Evolutionary conservation across 305 asterid species (phyloP).

Genomic region (Lippia alba): DNA sequence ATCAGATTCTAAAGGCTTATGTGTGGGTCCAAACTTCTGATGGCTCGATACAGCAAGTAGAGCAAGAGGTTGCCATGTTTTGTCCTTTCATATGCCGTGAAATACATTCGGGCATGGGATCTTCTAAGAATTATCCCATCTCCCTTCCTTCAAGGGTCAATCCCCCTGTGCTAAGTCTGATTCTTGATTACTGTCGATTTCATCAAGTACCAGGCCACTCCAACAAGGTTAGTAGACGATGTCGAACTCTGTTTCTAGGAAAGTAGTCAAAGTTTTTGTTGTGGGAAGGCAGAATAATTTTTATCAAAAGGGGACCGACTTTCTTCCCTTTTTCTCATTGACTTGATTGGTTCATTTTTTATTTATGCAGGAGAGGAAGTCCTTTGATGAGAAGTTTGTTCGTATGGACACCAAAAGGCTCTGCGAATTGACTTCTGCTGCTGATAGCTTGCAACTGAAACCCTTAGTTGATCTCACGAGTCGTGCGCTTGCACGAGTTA

Average conservation of each 20-base stretch:
- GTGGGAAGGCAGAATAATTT: too few relatives aligned
- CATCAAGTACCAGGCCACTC: conserved; percentile 85
- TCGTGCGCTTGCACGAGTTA: conserved; percentile 88
- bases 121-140: conserved; percentile 72
- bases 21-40: conserved; percentile 79
- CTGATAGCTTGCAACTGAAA: conserved; percentile 78
- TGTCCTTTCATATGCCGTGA: conserved; percentile 79
- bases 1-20: conserved; percentile 50
- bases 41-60: conserved; percentile 77
- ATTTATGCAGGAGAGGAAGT: conserved; percentile 71
- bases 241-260: conserved; percentile 4
- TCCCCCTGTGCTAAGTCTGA: conserved; percentile 70
- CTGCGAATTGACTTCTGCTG: conserved; percentile 87
- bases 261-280: too few relatives aligned
- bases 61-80: conserved; percentile 79
- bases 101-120: conserved; percentile 69
- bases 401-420: conserved; percentile 68
- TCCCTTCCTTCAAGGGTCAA: conserved; percentile 79
- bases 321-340: conserved; percentile 5
- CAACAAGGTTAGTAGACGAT: conserved; percentile 61
- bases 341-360: conserved; percentile 17
- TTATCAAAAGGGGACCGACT: too few relatives aligned
- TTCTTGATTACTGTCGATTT: conserved; percentile 82
- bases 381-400: conserved; percentile 76
- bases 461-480: conserved; percentile 87